Evolutionary conservation across 768 basidiomycete species (phyloP).

Genomic region (Suillus decipiens): DNA sequence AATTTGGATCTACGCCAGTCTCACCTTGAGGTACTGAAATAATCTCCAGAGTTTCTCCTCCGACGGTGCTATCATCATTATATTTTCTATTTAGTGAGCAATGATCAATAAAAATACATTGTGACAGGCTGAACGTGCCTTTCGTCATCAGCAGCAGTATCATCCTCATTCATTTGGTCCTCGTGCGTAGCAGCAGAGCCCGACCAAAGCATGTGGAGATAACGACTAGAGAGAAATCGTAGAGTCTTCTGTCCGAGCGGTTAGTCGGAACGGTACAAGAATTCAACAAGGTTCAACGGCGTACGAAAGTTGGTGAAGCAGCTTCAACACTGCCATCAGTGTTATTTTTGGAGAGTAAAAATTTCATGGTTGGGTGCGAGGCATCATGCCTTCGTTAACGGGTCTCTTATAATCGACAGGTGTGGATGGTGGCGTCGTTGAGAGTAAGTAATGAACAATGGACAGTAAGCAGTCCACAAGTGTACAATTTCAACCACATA

Average conservation of each 20-base stretch:
- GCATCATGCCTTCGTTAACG: neutral
- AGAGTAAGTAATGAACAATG: neutral
- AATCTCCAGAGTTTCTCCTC: neutral
- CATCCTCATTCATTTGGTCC: neutral
- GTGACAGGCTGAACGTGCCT: neutral
- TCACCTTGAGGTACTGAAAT: neutral
- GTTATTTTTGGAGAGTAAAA: conserved; percentile 1
- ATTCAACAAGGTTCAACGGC: neutral
- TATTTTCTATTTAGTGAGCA: neutral
- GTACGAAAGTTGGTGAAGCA: neutral
- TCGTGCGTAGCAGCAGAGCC: neutral
- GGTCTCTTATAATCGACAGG: neutral
- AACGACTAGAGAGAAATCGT: neutral
- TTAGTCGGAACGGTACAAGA: neutral
- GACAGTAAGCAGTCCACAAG: neutral
- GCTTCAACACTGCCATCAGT: neutral
- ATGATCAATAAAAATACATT: neutral
- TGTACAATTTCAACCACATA: neutral
- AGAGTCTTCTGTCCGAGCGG: neutral
- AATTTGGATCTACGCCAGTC: neutral
- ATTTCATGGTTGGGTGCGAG: neutral
- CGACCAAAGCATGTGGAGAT: neutral
- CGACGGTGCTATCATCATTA: no score
- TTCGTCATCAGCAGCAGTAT: neutral
- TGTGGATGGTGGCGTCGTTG: neutral